Conservation (phyloP, 768 basidiomycete species). For the Leucosporidium yakuticum region DNA sequence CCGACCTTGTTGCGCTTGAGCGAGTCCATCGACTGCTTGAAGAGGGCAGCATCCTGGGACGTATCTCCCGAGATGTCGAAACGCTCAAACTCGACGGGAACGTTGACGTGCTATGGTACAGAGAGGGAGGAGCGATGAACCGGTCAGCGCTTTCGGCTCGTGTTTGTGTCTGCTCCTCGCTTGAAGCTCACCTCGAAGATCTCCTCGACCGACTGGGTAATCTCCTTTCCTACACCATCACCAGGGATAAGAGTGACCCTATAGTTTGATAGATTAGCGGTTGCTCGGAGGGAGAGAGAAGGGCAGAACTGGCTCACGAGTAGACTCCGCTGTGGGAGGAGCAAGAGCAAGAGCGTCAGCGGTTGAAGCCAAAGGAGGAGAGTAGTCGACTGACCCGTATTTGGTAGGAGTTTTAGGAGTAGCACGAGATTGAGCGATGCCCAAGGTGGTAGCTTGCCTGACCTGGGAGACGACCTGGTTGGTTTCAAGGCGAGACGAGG, state of each 20-base stretch:
- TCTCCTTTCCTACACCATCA: constrained; percentile 94
- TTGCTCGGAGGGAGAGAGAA: background rate
- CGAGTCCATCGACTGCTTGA: constrained; percentile 97
- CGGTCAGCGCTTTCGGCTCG: background rate
- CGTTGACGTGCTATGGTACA: constrained; percentile 61
- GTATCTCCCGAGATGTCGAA: constrained; percentile 97
- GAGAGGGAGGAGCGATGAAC: accelerated
- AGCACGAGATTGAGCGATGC: constrained; percentile 25
- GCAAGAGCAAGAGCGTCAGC: background rate
- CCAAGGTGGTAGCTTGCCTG: constrained; percentile 31
- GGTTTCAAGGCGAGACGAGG: background rate
- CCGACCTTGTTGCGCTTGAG: constrained; percentile 96
- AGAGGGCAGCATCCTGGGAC: constrained; percentile 84
- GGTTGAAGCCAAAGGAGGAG: too few relatives aligned
- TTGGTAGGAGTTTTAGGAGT: constrained; percentile 55
- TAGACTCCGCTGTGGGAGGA: background rate
- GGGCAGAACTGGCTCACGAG: constrained; percentile 3
- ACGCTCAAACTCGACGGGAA: constrained; percentile 80
- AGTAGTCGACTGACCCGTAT: constrained; percentile 82
- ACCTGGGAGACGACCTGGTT: constrained; percentile 8
- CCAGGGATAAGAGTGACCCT: constrained; percentile 96
- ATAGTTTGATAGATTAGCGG: constrained; percentile 15
- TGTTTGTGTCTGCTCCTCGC: background rate
- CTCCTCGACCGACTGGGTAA: constrained; percentile 97
- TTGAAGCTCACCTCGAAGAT: constrained; percentile 62